phyloP scores from a whole-genome alignment of 1,139 yeast species.

The Diutina rugosa region DNA sequence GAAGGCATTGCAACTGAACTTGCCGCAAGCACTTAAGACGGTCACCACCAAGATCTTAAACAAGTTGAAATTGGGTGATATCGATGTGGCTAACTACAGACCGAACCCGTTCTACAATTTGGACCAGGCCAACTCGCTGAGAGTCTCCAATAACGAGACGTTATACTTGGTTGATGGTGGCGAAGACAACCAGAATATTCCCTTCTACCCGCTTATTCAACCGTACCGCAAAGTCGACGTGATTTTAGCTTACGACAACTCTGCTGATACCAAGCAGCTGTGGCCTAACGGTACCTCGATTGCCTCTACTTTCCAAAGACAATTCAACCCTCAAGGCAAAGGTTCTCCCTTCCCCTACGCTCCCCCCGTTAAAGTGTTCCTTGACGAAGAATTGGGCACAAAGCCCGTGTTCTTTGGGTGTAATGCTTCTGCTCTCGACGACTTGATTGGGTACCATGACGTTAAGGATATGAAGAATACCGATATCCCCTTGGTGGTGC shows the following conservation, averaged over 20 bases:
- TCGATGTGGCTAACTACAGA: conserved; percentile 12
- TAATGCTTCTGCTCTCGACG: conserved; percentile 16
- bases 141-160: conserved; percentile 8
- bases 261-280: conserved; percentile 55
- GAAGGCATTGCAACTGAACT: conserved; percentile 3
- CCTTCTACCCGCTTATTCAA: conserved; percentile 65
- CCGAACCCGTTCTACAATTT: conserved; percentile 14
- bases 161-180: conserved; percentile 20
- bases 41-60: background rate
- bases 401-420: conserved; percentile 49
- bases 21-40: conserved; percentile 6
- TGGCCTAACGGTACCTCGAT: conserved; percentile 80
- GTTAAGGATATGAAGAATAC: background rate
- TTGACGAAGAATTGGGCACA: conserved; percentile 10
- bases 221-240: conserved; percentile 63
- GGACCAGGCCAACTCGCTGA: conserved; percentile 7
- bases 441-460: conserved; percentile 14
- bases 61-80: conserved; percentile 4
- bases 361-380: background rate
- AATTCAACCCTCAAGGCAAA: conserved; percentile 27
- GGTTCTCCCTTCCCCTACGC: conserved; percentile 8
- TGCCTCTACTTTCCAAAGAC: conserved; percentile 38
- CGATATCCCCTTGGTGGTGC: conserved; percentile 28
- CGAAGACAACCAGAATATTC: conserved; percentile 60
- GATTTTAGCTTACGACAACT: conserved; percentile 72